Conservation (phyloP, 805 yeast species). For the Jamesozyma piceae region DNA sequence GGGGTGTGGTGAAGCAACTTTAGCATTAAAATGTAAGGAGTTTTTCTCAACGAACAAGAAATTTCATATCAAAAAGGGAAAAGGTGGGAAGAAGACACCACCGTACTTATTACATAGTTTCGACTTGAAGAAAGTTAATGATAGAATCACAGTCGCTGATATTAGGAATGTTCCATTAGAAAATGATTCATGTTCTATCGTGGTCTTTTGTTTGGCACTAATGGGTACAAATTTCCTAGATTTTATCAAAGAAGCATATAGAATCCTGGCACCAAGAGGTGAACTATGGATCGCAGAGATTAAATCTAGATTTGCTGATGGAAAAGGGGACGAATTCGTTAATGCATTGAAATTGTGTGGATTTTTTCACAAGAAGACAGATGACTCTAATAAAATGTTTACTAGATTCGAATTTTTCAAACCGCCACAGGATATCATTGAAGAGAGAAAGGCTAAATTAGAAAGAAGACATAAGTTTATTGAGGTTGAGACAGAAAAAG, state of each 20-base stretch:
- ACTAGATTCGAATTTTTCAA: constrained; percentile 89
- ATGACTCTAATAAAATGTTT: constrained; percentile 84
- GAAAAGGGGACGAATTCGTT: constrained; percentile 69
- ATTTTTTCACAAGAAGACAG: constrained; percentile 80
- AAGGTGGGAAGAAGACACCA: constrained; percentile 34
- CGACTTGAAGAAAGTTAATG: constrained; percentile 83
- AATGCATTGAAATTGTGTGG: constrained; percentile 69
- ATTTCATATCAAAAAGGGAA: constrained; percentile 29
- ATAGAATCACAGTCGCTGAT: constrained; percentile 92
- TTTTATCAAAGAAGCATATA: constrained; percentile 79
- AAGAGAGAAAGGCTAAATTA: constrained; percentile 51
- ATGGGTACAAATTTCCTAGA: constrained; percentile 97
- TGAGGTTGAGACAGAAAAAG: constrained; percentile 58
- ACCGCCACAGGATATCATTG: constrained; percentile 61
- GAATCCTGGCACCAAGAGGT: constrained; percentile 82
- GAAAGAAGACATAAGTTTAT: constrained; percentile 59
- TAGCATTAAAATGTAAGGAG: constrained; percentile 56
- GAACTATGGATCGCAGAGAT: constrained; percentile 97
- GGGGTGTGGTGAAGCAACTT: constrained; percentile 98
- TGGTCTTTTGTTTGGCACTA: constrained; percentile 85
- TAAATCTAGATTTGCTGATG: constrained; percentile 79
- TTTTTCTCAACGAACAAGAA: constrained; percentile 34
- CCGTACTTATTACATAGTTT: constrained; percentile 68
- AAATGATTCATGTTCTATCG: constrained; percentile 73
- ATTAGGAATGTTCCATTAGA: constrained; percentile 79